phyloP scores from a whole-genome alignment of 805 yeast species.

The Ogataea ramenticola region DNA sequence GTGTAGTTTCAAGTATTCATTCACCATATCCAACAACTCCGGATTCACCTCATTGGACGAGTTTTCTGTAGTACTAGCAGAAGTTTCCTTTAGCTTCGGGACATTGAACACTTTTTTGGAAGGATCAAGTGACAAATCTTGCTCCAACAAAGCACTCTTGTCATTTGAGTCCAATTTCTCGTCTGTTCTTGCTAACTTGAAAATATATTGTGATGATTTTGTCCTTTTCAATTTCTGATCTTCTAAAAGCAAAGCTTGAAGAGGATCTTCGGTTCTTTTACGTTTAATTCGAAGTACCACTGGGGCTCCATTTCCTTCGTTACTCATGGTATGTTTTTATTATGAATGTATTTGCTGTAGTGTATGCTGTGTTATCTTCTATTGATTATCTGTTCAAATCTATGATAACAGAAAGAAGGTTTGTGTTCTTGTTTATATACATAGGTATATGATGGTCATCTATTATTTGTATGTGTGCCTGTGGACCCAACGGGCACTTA shows the following conservation, averaged over 20 bases:
- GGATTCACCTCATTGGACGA: constrained; percentile 37
- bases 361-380: neutral
- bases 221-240: constrained; percentile 34
- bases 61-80: constrained; percentile 8
- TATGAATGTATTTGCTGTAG: neutral
- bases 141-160: constrained; percentile 13
- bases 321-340: neutral
- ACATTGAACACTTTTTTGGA: constrained; percentile 15
- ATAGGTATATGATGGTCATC: too few species aligned
- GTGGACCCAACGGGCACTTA: too few species aligned
- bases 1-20: constrained; percentile 43
- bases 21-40: constrained; percentile 70
- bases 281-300: constrained; percentile 77
- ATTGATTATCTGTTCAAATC: too few species aligned
- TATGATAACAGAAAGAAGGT: too few species aligned
- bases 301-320: constrained; percentile 31
- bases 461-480: too few species aligned
- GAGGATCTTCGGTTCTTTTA: constrained; percentile 79
- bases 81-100: constrained; percentile 11
- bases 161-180: constrained; percentile 18
- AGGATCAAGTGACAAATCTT: constrained; percentile 5
- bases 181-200: constrained; percentile 44
- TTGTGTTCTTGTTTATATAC: too few species aligned
- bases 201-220: constrained; percentile 28
- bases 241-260: constrained; percentile 64